phyloP scores from a whole-genome alignment of 1,284 basidiomycete genomes.

The Cutaneotrichosporon sp. region DNA sequence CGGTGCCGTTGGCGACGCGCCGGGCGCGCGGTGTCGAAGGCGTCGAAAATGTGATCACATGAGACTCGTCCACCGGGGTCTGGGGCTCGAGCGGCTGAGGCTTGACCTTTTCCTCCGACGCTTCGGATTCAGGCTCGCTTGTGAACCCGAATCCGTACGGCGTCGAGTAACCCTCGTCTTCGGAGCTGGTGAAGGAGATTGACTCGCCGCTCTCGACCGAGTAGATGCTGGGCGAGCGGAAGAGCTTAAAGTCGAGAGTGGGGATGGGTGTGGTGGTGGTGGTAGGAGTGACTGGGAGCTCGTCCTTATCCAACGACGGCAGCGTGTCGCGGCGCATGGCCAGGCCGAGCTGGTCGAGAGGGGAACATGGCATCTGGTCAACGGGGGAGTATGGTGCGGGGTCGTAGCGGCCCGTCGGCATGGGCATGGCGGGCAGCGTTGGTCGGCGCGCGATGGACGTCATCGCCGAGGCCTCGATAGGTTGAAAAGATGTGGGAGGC shows the following conservation, averaged over 20 bases:
- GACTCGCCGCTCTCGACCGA: constrained; percentile 29
- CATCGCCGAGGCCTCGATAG: constrained; percentile 3
- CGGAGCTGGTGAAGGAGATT: constrained; percentile 1
- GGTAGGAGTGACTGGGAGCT: background rate
- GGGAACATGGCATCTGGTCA: constrained; percentile 6
- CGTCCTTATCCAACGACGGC: too few species aligned
- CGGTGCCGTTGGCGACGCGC: background rate
- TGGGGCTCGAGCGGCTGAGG: background rate
- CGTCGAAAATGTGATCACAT: constrained; percentile 2
- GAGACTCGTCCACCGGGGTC: background rate
- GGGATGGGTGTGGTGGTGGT: constrained; percentile 19
- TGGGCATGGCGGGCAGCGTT: background rate
- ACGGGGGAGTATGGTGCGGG: background rate
- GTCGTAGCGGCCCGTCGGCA: background rate
- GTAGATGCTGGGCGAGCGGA: constrained; percentile 35
- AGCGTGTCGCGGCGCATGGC: background rate
- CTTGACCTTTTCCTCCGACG: background rate
- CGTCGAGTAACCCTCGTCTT: background rate
- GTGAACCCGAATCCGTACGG: background rate
- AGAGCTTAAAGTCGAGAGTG: constrained; percentile 39
- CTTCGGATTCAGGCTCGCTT: background rate
- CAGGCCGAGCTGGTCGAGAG: constrained; percentile 20
- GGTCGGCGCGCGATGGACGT: constrained; percentile 7
- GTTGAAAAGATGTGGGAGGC: background rate
- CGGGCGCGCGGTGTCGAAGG: constrained; percentile 9